A percentile compares a stretch with the other conserved stretches of the same genome.
Conservation (phyloP, 2,329 filamentous ascomycete genomes). For the Talaromyces albobiverticillius region DNA sequence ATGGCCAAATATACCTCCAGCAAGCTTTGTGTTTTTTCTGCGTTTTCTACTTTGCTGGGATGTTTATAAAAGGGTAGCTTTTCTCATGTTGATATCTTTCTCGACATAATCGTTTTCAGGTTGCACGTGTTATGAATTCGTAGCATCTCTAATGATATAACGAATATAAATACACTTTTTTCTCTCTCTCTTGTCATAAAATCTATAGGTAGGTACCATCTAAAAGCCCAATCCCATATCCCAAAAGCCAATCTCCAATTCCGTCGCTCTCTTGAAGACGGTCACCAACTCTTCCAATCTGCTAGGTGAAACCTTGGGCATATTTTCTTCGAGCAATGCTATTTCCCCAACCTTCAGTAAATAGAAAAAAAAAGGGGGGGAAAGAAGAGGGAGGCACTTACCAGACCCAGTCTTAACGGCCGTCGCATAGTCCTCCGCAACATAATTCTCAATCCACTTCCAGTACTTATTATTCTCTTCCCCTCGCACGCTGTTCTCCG, state of each 20-base stretch:
- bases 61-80: too few relatives aligned
- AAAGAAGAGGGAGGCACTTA: slow-evolving; percentile 31
- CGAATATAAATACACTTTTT: too few relatives aligned
- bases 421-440: slow-evolving; percentile 71
- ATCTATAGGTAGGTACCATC: too few relatives aligned
- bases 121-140: too few relatives aligned
- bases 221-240: slow-evolving; percentile 56
- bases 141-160: too few relatives aligned
- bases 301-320: slow-evolving; percentile 67
- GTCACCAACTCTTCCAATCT: slow-evolving; percentile 77
- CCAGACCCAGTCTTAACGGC: slow-evolving; percentile 69
- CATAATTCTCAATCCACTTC: slow-evolving; percentile 89
- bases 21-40: too few relatives aligned
- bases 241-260: slow-evolving; percentile 76
- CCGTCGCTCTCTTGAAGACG: slow-evolving; percentile 83
- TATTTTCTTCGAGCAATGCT: slow-evolving; percentile 74
- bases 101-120: too few relatives aligned
- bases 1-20: too few relatives aligned
- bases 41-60: too few relatives aligned
- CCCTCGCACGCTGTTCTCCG: slow-evolving; percentile 50
- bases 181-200: too few relatives aligned
- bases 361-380: neutral
- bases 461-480: slow-evolving; percentile 69
- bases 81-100: too few relatives aligned
- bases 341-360: neutral